Conservation (phyloP, 495 filamentous ascomycete genomes). For the Thermothielavioides terrestris region DNA sequence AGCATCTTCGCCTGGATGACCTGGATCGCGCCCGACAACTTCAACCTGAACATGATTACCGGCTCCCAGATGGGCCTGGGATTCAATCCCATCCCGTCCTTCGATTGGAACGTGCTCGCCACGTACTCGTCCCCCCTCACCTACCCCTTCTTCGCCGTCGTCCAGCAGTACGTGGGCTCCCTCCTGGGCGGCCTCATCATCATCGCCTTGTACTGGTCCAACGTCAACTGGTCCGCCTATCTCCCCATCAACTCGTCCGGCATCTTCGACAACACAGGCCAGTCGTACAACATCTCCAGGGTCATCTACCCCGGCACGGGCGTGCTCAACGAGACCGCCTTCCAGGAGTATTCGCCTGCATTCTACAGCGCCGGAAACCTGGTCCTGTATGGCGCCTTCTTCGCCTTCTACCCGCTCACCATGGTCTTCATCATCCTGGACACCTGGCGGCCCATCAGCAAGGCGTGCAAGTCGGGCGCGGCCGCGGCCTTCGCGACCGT, state of each 20-base stretch:
- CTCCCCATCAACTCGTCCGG: constrained; percentile 41
- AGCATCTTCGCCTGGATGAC: constrained; percentile 35
- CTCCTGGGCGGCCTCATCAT: constrained; percentile 34
- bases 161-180: constrained; percentile 20
- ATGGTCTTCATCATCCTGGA: constrained; percentile 49
- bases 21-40: constrained; percentile 30
- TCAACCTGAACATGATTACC: constrained; percentile 25
- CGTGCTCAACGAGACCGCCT: constrained; percentile 41
- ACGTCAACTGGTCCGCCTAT: constrained; percentile 41
- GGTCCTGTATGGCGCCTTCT: constrained; percentile 49
- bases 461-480: constrained; percentile 24
- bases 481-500: constrained; percentile 42
- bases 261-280: constrained; percentile 50
- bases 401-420: constrained; percentile 49
- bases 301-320: constrained; percentile 45
- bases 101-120: constrained; percentile 29
- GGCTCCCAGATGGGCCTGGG: constrained; percentile 22
- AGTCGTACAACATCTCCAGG: constrained; percentile 41
- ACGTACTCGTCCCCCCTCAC: constrained; percentile 25
- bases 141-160: constrained; percentile 27
- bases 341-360: constrained; percentile 49
- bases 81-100: constrained; percentile 27
- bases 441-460: constrained; percentile 35
- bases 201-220: constrained; percentile 44
- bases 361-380: constrained; percentile 55